Conservation (phyloP, 2,329 filamentous ascomycete genomes). For the Penicillium brasilianum region DNA sequence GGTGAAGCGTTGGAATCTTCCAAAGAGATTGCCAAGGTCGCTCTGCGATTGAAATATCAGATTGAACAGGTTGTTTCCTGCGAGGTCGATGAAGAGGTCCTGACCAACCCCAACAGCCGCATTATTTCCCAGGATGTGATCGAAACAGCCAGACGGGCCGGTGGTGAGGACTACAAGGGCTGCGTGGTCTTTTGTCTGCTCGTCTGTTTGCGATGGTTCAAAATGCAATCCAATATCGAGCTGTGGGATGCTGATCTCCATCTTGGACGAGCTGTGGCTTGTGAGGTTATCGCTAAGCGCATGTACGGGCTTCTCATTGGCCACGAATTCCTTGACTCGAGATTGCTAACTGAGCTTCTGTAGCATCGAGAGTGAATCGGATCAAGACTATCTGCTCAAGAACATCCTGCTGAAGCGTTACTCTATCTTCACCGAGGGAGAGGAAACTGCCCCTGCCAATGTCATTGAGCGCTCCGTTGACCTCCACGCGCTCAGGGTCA, state of each 20-base stretch:
- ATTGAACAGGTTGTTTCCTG: constrained; percentile 89
- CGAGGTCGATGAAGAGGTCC: constrained; percentile 76
- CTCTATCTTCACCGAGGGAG: constrained; percentile 74
- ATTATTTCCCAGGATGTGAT: constrained; percentile 83
- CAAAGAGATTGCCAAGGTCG: constrained; percentile 83
- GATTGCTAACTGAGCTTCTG: constrained; percentile 7
- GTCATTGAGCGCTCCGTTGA: constrained; percentile 94
- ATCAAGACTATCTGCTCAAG: constrained; percentile 78
- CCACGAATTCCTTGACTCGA: not conserved
- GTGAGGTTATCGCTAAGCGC: constrained; percentile 88
- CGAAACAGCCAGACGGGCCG: constrained; percentile 79
- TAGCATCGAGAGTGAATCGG: constrained; percentile 83
- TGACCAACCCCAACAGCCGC: constrained; percentile 81
- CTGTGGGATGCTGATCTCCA: constrained; percentile 93
- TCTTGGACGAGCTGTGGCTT: constrained; percentile 76
- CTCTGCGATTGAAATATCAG: constrained; percentile 86
- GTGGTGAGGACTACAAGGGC: constrained; percentile 71
- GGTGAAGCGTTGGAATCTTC: constrained; percentile 70
- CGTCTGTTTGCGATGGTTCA: constrained; percentile 76
- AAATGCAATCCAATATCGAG: constrained; percentile 76
- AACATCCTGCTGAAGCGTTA: constrained; percentile 86
- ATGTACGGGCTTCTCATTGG: constrained; percentile 45
- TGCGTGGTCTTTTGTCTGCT: constrained; percentile 87
- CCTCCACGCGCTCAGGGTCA: constrained; percentile 84
- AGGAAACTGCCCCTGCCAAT: constrained; percentile 77